Evolutionary conservation across 1,284 basidiomycete genomes (phyloP), one percentile per base, ranked within the genome.

Genomic region (Microbotryum silenes-acaulis): DNA sequence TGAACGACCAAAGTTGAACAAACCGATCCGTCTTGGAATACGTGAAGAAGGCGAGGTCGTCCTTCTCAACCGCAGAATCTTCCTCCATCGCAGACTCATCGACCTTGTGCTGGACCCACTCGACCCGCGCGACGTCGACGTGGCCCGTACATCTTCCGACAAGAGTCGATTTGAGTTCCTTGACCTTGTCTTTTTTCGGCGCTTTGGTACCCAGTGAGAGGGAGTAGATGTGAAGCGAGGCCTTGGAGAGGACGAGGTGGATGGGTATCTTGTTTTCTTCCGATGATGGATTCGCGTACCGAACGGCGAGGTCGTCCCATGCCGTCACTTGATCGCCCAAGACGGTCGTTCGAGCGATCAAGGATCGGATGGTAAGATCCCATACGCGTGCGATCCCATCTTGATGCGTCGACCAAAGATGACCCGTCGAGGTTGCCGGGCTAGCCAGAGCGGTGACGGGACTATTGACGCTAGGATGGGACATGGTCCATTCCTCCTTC

Each of bases 391-490:
- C 61, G 8, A 58, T 45, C 0, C 68, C 68, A 47, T 69, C 68
- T 27, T 61, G 53, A 49, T 69, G 68, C 3, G 63, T 66, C 18
- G 61, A 58, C 68, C 68, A 69, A n/a, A 69, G 49, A 57, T 69
- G 68, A 1, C 64, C 62, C 14, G 29, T 27, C 5, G 58, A 51
- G 8, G 54, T 21, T 20, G 44, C 29, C 3, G 67, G 67, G 6
- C 42, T 45, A 1, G 67, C 56, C 51, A 69, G 59, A 21, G 67
- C 60, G n/a, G 67, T 65, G 14, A 69, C 57, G 58, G 67, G 54
- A 3, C 65, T 58, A 31, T 44, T 63, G 52, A 49, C 50, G 27
- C 62, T 49, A 21, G 67, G 51, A 60, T 69, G 67, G 9, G 55
- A 37, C 31, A 69, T 49, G 20, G 57, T 65, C 7, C 49, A 52